phyloP scores from a whole-genome alignment of 768 basidiomycete genomes.

The Holtermannia corniformis region DNA sequence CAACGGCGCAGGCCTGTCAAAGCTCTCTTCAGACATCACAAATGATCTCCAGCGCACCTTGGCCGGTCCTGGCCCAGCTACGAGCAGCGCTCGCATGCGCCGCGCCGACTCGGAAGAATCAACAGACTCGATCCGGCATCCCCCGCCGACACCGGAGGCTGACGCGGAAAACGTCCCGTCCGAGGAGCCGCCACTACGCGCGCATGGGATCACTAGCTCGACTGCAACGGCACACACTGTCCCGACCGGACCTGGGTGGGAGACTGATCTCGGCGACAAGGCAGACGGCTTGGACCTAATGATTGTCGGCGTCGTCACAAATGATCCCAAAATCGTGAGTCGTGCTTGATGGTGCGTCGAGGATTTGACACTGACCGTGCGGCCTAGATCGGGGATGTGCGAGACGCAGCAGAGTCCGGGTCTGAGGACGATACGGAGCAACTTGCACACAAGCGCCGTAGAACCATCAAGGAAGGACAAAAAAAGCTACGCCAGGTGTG shows the following conservation, averaged over 20 bases:
- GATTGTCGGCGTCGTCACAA: conserved; percentile 21
- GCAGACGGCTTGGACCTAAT: conserved; percentile 34
- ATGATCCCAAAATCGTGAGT: conserved; percentile 1
- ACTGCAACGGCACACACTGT: conserved; percentile 15
- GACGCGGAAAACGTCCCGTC: too few species aligned
- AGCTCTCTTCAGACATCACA: neutral
- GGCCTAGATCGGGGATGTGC: neutral
- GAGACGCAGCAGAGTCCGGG: neutral
- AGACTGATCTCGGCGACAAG: conserved; percentile 1
- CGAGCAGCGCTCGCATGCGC: too few species aligned
- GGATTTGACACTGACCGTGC: neutral
- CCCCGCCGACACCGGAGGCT: neutral
- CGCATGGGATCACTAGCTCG: neutral
- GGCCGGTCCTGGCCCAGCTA: too few species aligned
- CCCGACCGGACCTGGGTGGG: conserved; percentile 23
- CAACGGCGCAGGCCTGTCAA: neutral
- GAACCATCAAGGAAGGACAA: neutral
- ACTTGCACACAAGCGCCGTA: neutral
- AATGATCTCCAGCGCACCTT: too few species aligned
- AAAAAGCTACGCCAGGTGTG: neutral
- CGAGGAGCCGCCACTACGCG: neutral
- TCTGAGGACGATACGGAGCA: conserved; percentile 4
- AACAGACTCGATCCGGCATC: neutral
- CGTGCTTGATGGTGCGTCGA: neutral
- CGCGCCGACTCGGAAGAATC: neutral